Evolutionary conservation across 176 grass and related monocot species (phyloP), one percentile per base, ranked within the genome.

Genomic region (Lolium rigidum): DNA sequence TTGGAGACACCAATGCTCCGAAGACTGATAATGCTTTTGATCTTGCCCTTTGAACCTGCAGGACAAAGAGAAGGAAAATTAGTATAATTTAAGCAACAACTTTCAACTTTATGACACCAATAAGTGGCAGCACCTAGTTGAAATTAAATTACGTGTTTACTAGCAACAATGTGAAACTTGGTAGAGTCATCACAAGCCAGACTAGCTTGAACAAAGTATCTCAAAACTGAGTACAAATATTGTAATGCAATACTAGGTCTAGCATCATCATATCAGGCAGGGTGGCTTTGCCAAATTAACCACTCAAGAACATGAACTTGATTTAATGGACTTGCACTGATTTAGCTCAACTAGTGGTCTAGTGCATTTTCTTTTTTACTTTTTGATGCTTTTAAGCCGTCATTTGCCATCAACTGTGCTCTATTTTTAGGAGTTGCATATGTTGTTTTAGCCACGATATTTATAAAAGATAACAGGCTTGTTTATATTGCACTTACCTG

Each of bases 1-100:
- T 98, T 56, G 93, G 93, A 63, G 92, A 94, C 35, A 98, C 86
- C 81, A 98, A 55, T 69, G 86, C 85, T 77, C 93, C 96, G 38
- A 95, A 98, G 12, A 94, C 44, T 11, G 93, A 89, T 67, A 94
- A 81, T 75, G 93, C 89, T 90, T 95, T 98, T 77, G 92, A 90
- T 86, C 93, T 95, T 20, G 90, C 93, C 35, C 55, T 91, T 60
- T 92, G 92, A 83, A 92, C 76, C 93, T 98, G 60, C 25, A 18
- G 66, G 54, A 49, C 6, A 87, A 76, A 79, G 68, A 59, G 11
- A 31, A 38, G 73, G 78, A 81, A 65, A 51, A 73, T 55, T 4
- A 26, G 5, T 50, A 60, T 18, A 56, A 57, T 39, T 41, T 70
- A 13, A 47, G 66, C 58, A 3, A 82, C 49, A 17, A 50, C 22